A percentile compares a stretch with the other conserved stretches of the same genome.
These are phyloP conservation scores for Lactarius deliciosus DNA, from an alignment of 768 basidiomycete genomes.

Conservation along the genomic window DNA sequence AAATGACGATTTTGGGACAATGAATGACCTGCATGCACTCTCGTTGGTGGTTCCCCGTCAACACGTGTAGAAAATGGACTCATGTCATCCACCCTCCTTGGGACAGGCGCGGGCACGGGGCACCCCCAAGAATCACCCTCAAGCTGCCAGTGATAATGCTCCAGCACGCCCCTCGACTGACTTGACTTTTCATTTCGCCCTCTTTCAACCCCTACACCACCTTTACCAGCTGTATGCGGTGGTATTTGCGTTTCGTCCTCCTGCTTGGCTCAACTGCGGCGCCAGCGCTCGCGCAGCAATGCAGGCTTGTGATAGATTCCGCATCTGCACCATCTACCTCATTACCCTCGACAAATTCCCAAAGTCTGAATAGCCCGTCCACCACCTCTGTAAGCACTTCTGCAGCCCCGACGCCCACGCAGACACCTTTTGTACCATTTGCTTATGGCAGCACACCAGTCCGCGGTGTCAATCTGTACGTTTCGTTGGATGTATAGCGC, in stretches of 20 bases:
- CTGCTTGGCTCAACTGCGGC: not conserved
- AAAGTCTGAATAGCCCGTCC: conserved; percentile 7
- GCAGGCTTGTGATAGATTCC: conserved; percentile 28
- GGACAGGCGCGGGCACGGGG: not conserved
- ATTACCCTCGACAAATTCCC: conserved; percentile 17
- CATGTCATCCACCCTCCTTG: conserved; percentile 8
- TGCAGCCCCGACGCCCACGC: conserved; percentile 28
- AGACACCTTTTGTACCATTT: conserved; percentile 39
- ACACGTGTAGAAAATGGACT: conserved; percentile 19
- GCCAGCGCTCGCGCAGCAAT: conserved; percentile 31
- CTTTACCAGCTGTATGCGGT: conserved; percentile 10
- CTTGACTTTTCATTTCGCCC: not conserved
- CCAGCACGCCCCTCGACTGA: not conserved
- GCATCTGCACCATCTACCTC: conserved; percentile 23
- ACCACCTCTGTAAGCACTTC: conserved; percentile 14
- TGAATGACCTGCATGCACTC: not conserved
- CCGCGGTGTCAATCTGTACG: conserved; percentile 63
- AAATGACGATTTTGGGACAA: not conserved
- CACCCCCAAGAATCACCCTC: not conserved
- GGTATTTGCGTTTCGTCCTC: conserved; percentile 7
- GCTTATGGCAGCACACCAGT: conserved; percentile 45
- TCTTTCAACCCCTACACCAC: not conserved
- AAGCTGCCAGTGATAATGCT: conserved; percentile 8
- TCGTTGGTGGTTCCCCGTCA: conserved; percentile 2
- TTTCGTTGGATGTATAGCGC: conserved; percentile 22